phyloP scores from a whole-genome alignment of 2,329 filamentous ascomycete genomes.

The Colletotrichum magnum region DNA sequence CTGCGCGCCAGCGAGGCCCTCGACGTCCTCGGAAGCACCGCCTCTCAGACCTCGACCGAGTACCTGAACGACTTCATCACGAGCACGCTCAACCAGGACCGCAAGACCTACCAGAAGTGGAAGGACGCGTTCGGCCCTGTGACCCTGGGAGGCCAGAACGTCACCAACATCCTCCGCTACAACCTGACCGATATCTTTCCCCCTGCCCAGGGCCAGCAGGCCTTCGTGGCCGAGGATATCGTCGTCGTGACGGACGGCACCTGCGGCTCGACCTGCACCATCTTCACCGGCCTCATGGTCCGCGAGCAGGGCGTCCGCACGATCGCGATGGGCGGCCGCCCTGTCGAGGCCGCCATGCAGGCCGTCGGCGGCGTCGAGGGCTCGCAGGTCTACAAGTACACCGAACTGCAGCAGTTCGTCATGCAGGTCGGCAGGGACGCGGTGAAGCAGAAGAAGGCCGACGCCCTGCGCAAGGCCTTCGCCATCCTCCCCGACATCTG shows the following conservation, averaged over 20 bases:
- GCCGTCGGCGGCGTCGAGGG: conserved; percentile 72
- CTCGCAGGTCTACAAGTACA: conserved; percentile 52
- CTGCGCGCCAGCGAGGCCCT: conserved; percentile 40
- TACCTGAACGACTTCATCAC: conserved; percentile 19
- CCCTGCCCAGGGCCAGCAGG: background rate
- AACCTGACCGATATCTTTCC: conserved; percentile 16
- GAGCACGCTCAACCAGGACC: conserved; percentile 44
- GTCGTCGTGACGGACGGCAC: conserved; percentile 66
- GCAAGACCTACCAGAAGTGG: conserved; percentile 50
- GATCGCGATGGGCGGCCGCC: conserved; percentile 71
- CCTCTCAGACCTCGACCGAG: conserved; percentile 1
- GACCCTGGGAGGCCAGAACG: conserved; percentile 27
- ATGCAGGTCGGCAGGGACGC: conserved; percentile 7
- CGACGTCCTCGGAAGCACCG: conserved; percentile 33
- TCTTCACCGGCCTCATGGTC: conserved; percentile 70
- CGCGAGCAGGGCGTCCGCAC: conserved; percentile 66
- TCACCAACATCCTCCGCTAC: conserved; percentile 29
- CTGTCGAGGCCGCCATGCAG: conserved; percentile 66
- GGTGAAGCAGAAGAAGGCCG: conserved; percentile 28
- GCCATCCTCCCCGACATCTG: conserved; percentile 20
- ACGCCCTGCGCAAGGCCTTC: background rate
- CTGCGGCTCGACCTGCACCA: conserved; percentile 73
- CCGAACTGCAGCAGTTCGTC: conserved; percentile 41
- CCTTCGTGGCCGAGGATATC: conserved; percentile 56
- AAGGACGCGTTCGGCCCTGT: conserved; percentile 20